phyloP scores from a whole-genome alignment of 208 protist genomes.

The Novymonas esmeraldas region DNA sequence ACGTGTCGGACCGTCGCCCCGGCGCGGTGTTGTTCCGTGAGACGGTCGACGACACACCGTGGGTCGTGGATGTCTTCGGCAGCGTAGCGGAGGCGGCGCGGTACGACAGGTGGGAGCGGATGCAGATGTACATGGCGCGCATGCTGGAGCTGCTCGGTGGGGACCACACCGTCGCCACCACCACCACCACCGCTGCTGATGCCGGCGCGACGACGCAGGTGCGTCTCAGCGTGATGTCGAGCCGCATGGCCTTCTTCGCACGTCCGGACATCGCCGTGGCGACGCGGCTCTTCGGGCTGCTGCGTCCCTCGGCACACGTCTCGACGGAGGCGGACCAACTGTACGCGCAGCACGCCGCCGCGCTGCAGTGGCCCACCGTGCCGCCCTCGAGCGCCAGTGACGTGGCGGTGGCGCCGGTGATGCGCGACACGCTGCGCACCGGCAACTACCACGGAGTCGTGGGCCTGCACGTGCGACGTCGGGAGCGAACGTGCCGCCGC shows the following conservation, averaged over 20 bases:
- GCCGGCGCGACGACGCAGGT: not conserved
- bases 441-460: slow-evolving; percentile 2
- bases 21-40: not conserved
- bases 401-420: not conserved
- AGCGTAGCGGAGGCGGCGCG: not conserved
- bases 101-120: not conserved
- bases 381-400: not conserved
- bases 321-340: slow-evolving; percentile 13
- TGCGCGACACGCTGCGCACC: slow-evolving; percentile 17
- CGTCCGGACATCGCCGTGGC: slow-evolving; percentile 13
- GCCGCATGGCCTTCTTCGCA: slow-evolving; percentile 7
- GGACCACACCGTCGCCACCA: not conserved
- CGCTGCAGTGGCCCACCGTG: slow-evolving; percentile 12
- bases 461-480: slow-evolving; percentile 16
- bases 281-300: slow-evolving; percentile 25
- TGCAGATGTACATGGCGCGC: not conserved
- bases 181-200: not conserved
- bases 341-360: slow-evolving; percentile 7
- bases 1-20: not conserved
- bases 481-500: slow-evolving; percentile 15
- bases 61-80: not conserved
- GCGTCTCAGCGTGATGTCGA: slow-evolving; percentile 16
- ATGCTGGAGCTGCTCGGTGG: slow-evolving; percentile 2
- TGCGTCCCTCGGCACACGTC: slow-evolving; percentile 18
- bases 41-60: not conserved